phyloP scores from a whole-genome alignment of 768 basidiomycete species.

The Russula lepida region DNA sequence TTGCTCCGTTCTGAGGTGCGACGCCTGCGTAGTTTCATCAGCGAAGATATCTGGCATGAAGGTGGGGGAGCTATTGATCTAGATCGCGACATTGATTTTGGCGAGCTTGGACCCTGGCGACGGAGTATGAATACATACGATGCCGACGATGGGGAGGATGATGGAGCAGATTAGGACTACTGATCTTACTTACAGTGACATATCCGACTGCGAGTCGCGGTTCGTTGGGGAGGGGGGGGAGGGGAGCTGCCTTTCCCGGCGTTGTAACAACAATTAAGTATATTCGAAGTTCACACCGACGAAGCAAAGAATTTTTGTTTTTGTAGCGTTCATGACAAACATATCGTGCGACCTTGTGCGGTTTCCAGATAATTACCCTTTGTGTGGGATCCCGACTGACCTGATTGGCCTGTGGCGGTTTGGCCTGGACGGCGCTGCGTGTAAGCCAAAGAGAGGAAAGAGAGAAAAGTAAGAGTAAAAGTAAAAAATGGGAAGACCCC shows the following conservation, averaged over 20 bases:
- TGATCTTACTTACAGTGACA: conserved; percentile 2
- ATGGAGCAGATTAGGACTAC: conserved; percentile 8
- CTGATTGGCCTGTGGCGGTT: too few relatives aligned
- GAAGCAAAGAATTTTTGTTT: conserved; percentile 1
- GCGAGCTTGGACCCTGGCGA: conserved; percentile 32
- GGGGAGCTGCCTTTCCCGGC: not conserved
- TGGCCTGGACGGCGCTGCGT: not conserved
- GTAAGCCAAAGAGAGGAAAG: not conserved
- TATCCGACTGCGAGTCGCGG: not conserved
- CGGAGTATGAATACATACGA: conserved; percentile 20
- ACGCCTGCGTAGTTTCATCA: conserved; percentile 39
- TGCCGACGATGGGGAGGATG: conserved; percentile 18
- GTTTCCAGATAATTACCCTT: not conserved
- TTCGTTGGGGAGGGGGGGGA: not conserved
- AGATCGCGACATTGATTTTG: conserved; percentile 51
- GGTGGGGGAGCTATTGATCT: conserved; percentile 39
- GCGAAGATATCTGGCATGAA: conserved; percentile 28
- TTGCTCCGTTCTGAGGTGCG: conserved; percentile 57
- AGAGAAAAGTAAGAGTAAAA: not conserved
- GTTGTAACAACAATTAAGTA: conserved; percentile 3
- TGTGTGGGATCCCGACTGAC: too few relatives aligned
- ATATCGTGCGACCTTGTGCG: conserved; percentile 9
- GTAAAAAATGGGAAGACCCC: not conserved
- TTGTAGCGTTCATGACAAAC: conserved; percentile 10
- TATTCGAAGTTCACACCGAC: not conserved